phyloP scores from a whole-genome alignment of 768 basidiomycete species.

The Mycena sanguinolenta region DNA sequence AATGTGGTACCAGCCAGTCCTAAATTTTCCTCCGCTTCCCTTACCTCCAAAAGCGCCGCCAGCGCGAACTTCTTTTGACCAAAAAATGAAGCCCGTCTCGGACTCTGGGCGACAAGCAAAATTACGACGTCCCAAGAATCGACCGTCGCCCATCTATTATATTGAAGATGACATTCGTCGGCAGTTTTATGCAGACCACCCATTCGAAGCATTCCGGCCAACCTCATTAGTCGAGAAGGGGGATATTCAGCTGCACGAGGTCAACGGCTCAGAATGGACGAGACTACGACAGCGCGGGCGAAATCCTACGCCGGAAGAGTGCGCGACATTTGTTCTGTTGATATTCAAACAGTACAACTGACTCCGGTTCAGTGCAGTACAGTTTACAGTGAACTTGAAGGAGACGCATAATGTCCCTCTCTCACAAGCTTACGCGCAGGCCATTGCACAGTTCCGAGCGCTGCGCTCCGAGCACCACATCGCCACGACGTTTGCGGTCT shows the following conservation, averaged over 20 bases:
- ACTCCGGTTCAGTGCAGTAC: conserved; percentile 70
- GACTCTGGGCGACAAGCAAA: conserved; percentile 42
- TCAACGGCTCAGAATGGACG: conserved; percentile 78
- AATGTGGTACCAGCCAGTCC: conserved; percentile 87
- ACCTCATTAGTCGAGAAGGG: conserved; percentile 81
- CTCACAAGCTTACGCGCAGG: conserved; percentile 82
- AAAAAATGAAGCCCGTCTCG: conserved; percentile 41
- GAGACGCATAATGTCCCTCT: conserved; percentile 72
- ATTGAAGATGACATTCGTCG: conserved; percentile 87
- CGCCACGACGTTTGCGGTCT: conserved; percentile 78
- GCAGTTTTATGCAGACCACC: conserved; percentile 96
- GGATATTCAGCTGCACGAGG: conserved; percentile 66
- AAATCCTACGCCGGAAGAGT: conserved; percentile 94
- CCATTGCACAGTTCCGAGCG: conserved; percentile 89
- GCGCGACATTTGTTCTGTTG: conserved; percentile 47
- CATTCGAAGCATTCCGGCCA: conserved; percentile 93
- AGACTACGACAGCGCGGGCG: conserved; percentile 83
- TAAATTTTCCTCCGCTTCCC: conserved; percentile 89
- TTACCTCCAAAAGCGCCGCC: conserved; percentile 84
- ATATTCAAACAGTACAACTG: conserved; percentile 20
- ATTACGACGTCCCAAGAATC: conserved; percentile 54
- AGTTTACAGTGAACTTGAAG: conserved; percentile 85
- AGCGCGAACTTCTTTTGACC: conserved; percentile 68
- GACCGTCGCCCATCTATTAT: conserved; percentile 77
- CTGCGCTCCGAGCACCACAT: conserved; percentile 89